Base-by-base conservation (phyloP, 2,329 filamentous ascomycete genomes). In the Aureobasidium sp. region DNA sequence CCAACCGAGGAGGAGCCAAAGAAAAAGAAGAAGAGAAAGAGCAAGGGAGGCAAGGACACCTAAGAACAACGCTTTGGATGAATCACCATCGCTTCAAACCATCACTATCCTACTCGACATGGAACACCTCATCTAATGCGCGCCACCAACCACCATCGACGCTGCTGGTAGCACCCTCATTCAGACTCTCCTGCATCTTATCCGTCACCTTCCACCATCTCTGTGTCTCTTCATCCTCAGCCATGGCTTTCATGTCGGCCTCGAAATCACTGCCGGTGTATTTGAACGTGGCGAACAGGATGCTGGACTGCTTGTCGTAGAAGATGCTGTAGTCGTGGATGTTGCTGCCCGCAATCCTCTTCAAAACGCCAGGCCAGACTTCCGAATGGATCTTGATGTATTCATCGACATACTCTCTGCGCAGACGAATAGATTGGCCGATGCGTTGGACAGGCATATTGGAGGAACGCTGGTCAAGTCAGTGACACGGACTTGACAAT, bases 181-280 rank as follows among this genome's bases (percentile, higher is more conserved):
- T 81, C 31, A 87, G 69, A 7, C 67, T 72, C 64, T 77, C 85
- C 74, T 92, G 89, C 78, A 85, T 89, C 15, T 78, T 77, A 71
- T 93, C 89, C 53, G 89, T 92, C 84, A 92, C 86, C 61, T 76
- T 77, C 88, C 88, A 93, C 89, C 89, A 93, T 71, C 88, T 84
- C 60, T 83, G 80, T 35, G 92, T 86, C 68, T 85, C 86, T 0
- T 83, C 80, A 66, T 91, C 90, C 61, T 83, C 83, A 1, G 80
- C 79, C 88, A 92, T 91, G 63, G 78, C 79, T 71, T 83, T 80
- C 89, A 93, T 92, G 69, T 93, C 89, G 10, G 78, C 85, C 2
- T 82, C 84, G 62, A 83, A 91, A 64, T 89, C 81, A 62, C 81
- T 81, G 0, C 89, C 89, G n/a, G 87, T 78, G 67, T 92, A 93